phyloP scores from a whole-genome alignment of 805 yeast species.

The Schwanniomyces polymorphus region DNA sequence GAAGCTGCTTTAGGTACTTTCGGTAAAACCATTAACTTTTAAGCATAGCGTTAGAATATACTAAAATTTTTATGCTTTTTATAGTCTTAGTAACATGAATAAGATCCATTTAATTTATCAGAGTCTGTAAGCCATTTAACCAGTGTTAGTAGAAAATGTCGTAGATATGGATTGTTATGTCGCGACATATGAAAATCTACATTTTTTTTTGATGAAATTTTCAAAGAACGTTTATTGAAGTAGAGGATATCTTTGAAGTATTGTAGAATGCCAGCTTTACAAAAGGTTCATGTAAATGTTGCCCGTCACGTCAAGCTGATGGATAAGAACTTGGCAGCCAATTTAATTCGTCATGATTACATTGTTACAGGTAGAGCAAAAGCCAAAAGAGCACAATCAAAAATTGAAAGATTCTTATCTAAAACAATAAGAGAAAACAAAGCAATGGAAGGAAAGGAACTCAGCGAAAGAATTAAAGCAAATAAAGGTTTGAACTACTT shows the following conservation, averaged over 20 bases:
- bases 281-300: conserved; percentile 42
- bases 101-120: background rate
- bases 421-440: conserved; percentile 28
- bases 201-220: background rate
- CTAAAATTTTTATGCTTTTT: conserved; percentile 1
- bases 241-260: background rate
- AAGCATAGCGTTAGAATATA: conserved; percentile 13
- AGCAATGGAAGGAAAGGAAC: conserved; percentile 11
- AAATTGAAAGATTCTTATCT: conserved; percentile 38
- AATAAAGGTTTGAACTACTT: conserved; percentile 23
- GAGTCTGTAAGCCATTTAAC: background rate
- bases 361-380: conserved; percentile 44
- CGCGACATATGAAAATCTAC: background rate
- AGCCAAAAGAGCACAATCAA: conserved; percentile 44
- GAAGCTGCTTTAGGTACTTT: conserved; percentile 95
- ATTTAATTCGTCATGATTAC: conserved; percentile 43
- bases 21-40: conserved; percentile 88
- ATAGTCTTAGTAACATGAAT: background rate
- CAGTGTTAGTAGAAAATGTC: background rate
- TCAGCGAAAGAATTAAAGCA: conserved; percentile 11
- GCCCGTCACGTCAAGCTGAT: conserved; percentile 44
- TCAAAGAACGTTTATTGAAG: background rate
- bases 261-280: conserved; percentile 37
- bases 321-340: conserved; percentile 44
- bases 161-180: background rate